Evolutionary conservation across 2,329 filamentous ascomycete genomes (phyloP).

Genomic region (Gnomoniopsis smithogilvyi): DNA sequence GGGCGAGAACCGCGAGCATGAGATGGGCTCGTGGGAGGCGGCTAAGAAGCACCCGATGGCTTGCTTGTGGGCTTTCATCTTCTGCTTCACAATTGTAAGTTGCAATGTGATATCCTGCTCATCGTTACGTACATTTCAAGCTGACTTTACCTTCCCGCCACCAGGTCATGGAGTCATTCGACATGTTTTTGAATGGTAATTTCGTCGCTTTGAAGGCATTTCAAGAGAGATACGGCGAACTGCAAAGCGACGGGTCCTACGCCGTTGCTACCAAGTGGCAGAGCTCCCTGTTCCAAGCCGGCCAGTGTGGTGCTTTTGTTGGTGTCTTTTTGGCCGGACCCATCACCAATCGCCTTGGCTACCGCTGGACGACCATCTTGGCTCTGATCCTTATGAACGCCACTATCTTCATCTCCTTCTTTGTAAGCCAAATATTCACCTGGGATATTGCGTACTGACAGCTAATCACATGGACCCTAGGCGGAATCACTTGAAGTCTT

Average conservation of each 20-base stretch:
- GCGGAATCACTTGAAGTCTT: conserved; percentile 39
- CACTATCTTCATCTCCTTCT: conserved; percentile 53
- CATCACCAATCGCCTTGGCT: conserved; percentile 55
- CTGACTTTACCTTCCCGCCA: background rate
- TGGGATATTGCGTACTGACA: no score
- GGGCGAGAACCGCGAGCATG: conserved; percentile 41
- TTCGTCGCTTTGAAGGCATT: conserved; percentile 42
- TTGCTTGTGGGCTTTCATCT: conserved; percentile 44
- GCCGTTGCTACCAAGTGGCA: conserved; percentile 55
- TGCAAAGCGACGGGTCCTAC: conserved; percentile 20
- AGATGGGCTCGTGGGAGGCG: conserved; percentile 36
- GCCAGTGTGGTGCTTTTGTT: conserved; percentile 57
- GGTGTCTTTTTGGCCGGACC: conserved; percentile 59
- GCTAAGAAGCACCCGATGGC: conserved; percentile 40
- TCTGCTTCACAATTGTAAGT: conserved; percentile 49
- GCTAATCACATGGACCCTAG: background rate
- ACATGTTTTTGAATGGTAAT: conserved; percentile 45
- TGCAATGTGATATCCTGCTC: background rate
- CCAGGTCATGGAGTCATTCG: conserved; percentile 48
- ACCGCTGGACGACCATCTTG: conserved; percentile 54
- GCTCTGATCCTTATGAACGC: conserved; percentile 55
- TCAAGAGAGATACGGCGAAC: conserved; percentile 33
- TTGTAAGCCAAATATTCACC: conserved; percentile 24
- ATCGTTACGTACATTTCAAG: background rate
- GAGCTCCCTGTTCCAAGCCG: conserved; percentile 51